Evolutionary conservation across 805 yeast species (phyloP), one percentile per base, ranked within the genome.

Genomic region (Torulaspora franciscae): DNA sequence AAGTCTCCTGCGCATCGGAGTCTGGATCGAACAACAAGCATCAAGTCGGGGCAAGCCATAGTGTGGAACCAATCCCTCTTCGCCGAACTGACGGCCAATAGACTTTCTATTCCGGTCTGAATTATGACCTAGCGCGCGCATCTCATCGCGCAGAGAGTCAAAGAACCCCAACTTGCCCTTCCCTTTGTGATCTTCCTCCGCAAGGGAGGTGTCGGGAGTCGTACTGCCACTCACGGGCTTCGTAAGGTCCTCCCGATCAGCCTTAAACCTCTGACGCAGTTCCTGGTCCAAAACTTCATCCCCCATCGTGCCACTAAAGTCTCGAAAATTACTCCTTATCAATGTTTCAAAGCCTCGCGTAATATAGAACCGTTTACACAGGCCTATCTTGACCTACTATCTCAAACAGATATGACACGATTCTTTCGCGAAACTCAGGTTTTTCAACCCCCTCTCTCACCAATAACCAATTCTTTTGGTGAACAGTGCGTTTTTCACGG

Each of bases 1-100:
- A 13, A 80, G 56, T 39, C 95, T 66, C 49, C 82, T 70, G 23
- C 65, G 57, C 41, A 76, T 53, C 1, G 91, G 86, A 2, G 81
- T 75, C 13, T 48, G 44, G 63, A 67, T 41, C 72, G 66, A 5
- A 83, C 86, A 3, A 84, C 84, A 56, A 2, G 35, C 44, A 10
- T 41, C 44, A 34, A 41, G 23, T 11, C 39, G 24, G 17, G 44
- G 44, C 34, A 41, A 8, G 33, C 39, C 40, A 8, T 34, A 39
- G 19, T 32, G 32, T 26, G 37, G 42, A 6, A 39, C 42, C 32
- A 39, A 22, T 14, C 36, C 27, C 10, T 34, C 38, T 15, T 34
- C 33, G 4, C 19, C 24, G 24, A 23, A 10, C 17, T 24, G 37
- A 7, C 26, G 19, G 7, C 17, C 39, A 10, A 28, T 23, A 4